Evolutionary conservation across 495 filamentous ascomycete genomes (phyloP), one percentile per base, ranked within the genome.

Genomic region (Neurospora sp.): DNA sequence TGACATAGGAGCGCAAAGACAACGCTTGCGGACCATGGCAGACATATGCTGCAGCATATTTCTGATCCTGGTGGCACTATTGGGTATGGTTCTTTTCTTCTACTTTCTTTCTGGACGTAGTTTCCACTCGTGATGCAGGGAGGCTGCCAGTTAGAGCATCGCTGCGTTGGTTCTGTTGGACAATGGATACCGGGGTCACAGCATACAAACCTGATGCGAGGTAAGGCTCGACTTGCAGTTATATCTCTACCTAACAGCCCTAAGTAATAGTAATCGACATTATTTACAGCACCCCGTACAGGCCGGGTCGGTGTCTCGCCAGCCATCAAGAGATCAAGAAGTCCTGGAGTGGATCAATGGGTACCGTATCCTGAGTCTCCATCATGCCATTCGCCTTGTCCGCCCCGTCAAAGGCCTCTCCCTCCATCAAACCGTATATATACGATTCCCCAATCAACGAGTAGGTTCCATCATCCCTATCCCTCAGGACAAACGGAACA

Each of bases 341-440:
- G 14, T 65, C 10, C 0, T 35, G 27, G 14, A 35, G 14, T 65
- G 27, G 14, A 35, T 65, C 27, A 65, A 35, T 18, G 53, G 27
- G 27, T 65, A 35, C 7, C 27, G 53, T 31, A 65, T 35, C 53
- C 27, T 31, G 22, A 4, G 47, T 31, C 10, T 31, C 6, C 22
- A 31, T 61, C 10, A 61, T 61, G 0, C 6, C 4, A 7, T 31
- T 16, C 4, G 6, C 27, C 12, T 53, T 53, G 22, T 71, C 69
- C 20, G 39, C 20, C 3, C 27, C 40, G n/a, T 16, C 71, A 69
- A 71, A 40, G 0, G 47, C 71, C 35, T 71, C 71, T 14, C 38
- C 71, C 3, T 68, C 71, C 71, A 71, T 71, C 45, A 71, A 16
- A 5, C 47, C 71, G 27, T 68, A 71, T n/a, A 71, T 39, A 39